These are phyloP conservation scores for Xylariaceae sp. DNA, from an alignment of 2,329 filamentous ascomycete genomes.

Conservation along the genomic window DNA sequence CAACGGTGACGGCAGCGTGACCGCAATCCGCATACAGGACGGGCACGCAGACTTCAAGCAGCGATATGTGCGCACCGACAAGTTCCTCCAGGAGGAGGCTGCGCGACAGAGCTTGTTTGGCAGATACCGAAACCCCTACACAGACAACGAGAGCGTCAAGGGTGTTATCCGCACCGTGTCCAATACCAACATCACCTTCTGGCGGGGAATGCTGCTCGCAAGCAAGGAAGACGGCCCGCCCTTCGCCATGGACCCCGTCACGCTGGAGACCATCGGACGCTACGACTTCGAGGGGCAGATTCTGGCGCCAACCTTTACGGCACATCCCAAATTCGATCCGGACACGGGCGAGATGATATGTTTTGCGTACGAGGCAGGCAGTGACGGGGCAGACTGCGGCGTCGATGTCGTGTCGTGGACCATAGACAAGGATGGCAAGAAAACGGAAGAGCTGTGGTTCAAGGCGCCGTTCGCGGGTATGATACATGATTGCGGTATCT, in stretches of 20 bases:
- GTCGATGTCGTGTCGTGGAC: constrained; percentile 43
- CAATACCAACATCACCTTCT: constrained; percentile 59
- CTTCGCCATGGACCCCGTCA: constrained; percentile 45
- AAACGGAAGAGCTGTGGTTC: constrained; percentile 44
- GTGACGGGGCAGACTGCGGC: constrained; percentile 37
- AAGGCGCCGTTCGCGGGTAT: constrained; percentile 48
- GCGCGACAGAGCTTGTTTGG: constrained; percentile 41
- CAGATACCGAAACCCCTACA: constrained; percentile 53
- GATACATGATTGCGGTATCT: constrained; percentile 47
- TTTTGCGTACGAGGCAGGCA: constrained; percentile 46
- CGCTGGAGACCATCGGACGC: constrained; percentile 44
- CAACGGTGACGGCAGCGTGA: constrained; percentile 31
- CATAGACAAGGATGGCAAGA: constrained; percentile 36
- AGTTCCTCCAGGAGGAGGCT: constrained; percentile 26
- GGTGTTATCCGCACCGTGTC: constrained; percentile 52
- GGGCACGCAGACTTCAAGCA: constrained; percentile 39
- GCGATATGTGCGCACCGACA: constrained; percentile 38
- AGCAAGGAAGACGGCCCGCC: constrained; percentile 52
- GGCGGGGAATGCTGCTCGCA: constrained; percentile 50
- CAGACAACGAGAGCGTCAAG: constrained; percentile 50
- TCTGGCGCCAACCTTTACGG: constrained; percentile 42
- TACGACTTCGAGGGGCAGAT: constrained; percentile 51
- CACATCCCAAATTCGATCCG: constrained; percentile 50
- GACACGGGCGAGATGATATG: constrained; percentile 48
- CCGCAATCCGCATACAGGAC: constrained; percentile 34